Base-by-base conservation (phyloP, 2,329 filamentous ascomycete species). In the Aureobasidium subglaciale region DNA sequence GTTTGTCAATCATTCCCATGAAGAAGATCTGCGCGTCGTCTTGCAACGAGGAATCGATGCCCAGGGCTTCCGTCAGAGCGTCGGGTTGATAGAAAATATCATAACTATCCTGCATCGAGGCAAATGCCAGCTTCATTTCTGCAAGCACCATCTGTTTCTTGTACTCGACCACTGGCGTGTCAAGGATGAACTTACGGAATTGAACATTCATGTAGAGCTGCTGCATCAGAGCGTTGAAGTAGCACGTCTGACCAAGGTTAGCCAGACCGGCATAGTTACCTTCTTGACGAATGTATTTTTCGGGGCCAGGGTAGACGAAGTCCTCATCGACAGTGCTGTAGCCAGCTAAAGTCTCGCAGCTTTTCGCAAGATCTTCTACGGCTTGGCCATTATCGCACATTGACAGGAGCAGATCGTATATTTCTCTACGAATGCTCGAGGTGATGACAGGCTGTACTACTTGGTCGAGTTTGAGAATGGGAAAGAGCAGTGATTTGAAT, bases 11-110 rank as follows among this genome's bases (percentile, higher is more conserved):
- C 0, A 99, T 79, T 4, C 96, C 79, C 64, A 93, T 96, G 74
- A 95, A 97, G 68, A 97, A 99, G 68, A 96, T 91, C 63, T 97
- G 93, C 5, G 96, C 93, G 67, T 99, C 93, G 89, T 99, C 97
- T 70, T 99, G 93, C 58, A 88, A 83, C 56, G 85, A 83, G 24
- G 95, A 85, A 68, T 97, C 90, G 60, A 99, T 95, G 15, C 82
- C 78, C 64, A 97, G 89, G 37, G 83, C 85, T 30, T 78, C 77
- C 13, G 93, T 87, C 59, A 95, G 84, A 1, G 77, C 77, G 49
- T 79, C 76, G 0, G 93, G 88, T 59, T 93, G 88, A 18, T 91
- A 79, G 57, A 77, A 86, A 61, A 86, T 87, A 32, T 80, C 79
- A 62, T 85, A 85, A 48, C 86, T 89, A 61, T 90, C 85, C 70